Evolutionary conservation across 169 alveolate species (phyloP), one percentile per base, ranked within the genome.

Genomic region (Plasmodium vivax): DNA sequence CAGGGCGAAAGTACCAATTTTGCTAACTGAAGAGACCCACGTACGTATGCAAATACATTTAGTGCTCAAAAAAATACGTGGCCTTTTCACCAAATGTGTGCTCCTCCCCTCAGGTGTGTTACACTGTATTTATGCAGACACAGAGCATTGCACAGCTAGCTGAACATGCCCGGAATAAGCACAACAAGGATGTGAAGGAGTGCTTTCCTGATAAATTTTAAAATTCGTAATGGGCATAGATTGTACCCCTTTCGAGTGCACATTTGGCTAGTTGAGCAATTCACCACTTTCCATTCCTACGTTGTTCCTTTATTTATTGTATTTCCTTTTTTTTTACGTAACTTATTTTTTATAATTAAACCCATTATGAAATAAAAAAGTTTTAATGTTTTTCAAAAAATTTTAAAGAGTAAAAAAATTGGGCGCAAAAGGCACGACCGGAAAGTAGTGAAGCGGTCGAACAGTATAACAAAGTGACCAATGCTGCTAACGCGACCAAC

Each of bases 111-210:
- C 19, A 92, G 95, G 92, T 92, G 36, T 92, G 95, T 38, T 92
- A 92, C 73, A 92, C 95, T 77, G 95, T 73, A 38, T 92, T 92
- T 92, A 92, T 92, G 95, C 56, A 92, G 85, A 92, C 95, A 36
- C 95, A 92, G 75, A 92, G 95, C 81, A 73, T 92, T 72, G 83
- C 95, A 92, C 95, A 92, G 41, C 45, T 92, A 83, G 92, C 95
- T 23, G 95, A 92, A 82, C 95, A 92, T 83, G 95, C 95, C 32
- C 82, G 82, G 58, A 92, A 92, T 83, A 92, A 73, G 62, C 95
- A 92, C 75, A 73, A 83, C 23, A 92, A 92, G 68, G 95, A 92
- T 51, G 95, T 92, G 32, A 92, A 92, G 72, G 95, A 92, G 83
- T 92, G 95, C 34, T 92, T 92, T 82, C 95, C 95, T 36, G 85